Evolutionary conservation across 1,139 yeast species (phyloP), one percentile per base, ranked within the genome.

Genomic region (Debaryomyces subglobosus): DNA sequence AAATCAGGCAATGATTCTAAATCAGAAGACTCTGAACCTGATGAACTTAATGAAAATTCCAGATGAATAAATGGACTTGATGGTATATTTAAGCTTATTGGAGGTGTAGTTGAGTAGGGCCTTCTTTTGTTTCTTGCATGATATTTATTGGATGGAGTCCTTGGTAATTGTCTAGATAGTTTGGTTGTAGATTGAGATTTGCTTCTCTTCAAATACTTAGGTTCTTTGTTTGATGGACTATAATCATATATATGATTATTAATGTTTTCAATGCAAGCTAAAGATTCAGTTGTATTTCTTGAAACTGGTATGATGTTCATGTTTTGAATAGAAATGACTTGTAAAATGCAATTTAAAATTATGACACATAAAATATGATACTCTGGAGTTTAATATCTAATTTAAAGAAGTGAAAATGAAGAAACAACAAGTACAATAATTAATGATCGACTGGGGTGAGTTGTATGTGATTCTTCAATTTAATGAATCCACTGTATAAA

Each of bases 1-100:
- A 65, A 63, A 52, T 71, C 77, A 0, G 76, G 74, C 33, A 71
- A 61, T 4, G 74, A 69, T 47, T 72, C 78, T 44, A 68, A 62
- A 48, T 72, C 77, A 7, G 69, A 62, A 5, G 42, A 21, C 16
- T 60, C 63, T 13, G 54, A 55, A 35, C 23, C 51, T 2, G 50
- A 39, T 29, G 63, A 56, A 18, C 39, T 48, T 44, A 61, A 58
- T 5, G 60, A 54, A 48, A 63, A 64, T 39, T 61, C 63, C 48
- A 49, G 53, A 18, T 49, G 51, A 12, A 44, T 43, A 33, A 46
- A 27, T 1, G 43, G 43, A 20, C 43, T 25, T n/a, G 46, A 30
- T n/a, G 46, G 41, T 23, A 37, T 13, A 8, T 36, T 36, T 23
- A 36, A 37, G 21, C 15, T 37, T 20, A 25, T 29, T 10, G 43